phyloP scores from a whole-genome alignment of 2,329 filamentous ascomycete genomes.

The Furcasterigmium furcatum region DNA sequence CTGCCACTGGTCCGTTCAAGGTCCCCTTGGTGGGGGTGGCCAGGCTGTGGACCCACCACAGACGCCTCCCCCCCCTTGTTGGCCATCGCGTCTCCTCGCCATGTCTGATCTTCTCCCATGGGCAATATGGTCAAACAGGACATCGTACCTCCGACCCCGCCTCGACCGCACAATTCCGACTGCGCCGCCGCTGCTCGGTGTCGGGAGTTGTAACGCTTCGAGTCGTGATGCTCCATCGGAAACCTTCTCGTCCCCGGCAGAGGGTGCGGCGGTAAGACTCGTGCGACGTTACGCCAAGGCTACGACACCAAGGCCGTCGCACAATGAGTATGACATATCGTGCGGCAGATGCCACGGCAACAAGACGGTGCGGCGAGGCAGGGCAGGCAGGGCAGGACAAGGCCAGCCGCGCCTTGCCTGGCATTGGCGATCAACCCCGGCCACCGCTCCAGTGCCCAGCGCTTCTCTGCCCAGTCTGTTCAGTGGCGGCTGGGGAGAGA shows the following conservation, averaged over 20 bases:
- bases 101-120: background rate
- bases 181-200: no score
- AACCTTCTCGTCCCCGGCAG: no score
- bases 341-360: background rate
- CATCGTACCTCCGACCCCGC: background rate
- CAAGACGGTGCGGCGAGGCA: no score
- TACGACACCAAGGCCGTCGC: background rate
- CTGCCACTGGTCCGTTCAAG: conserved; percentile 1
- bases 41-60: background rate
- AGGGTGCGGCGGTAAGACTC: no score
- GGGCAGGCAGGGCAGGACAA: background rate
- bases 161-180: no score
- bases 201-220: no score
- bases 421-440: no score
- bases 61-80: conserved; percentile 1
- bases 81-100: background rate
- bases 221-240: no score
- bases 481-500: no score
- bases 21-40: conserved; percentile 1
- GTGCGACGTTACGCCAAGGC: background rate
- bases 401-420: background rate
- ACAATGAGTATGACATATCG: no score
- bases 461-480: no score
- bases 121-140: background rate
- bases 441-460: no score